These are phyloP conservation scores for Rhododendron simsii DNA, from an alignment of 148 eudicot species.

Conservation along the genomic window DNA sequence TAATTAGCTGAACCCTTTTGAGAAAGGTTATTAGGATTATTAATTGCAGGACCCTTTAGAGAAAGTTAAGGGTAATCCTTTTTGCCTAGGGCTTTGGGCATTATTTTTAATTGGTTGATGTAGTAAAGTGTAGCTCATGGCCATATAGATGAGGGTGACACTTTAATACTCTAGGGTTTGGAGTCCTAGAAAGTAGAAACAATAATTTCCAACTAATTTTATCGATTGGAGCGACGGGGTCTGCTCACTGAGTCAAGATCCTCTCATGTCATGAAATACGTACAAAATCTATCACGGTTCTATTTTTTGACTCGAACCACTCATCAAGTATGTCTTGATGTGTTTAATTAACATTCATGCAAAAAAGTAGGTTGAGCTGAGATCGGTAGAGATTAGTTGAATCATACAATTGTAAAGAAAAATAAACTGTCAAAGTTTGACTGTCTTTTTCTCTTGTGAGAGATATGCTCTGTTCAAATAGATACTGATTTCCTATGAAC, in stretches of 20 bases:
- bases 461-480: too few relatives aligned
- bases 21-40: conserved; percentile 5
- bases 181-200: background rate
- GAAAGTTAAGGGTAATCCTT: background rate
- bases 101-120: background rate
- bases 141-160: background rate
- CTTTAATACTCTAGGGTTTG: background rate
- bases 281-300: too few relatives aligned
- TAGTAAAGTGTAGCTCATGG: background rate
- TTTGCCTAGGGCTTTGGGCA: conserved; percentile 3
- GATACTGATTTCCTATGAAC: background rate
- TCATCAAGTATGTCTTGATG: background rate
- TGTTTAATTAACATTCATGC: background rate
- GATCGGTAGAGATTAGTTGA: background rate
- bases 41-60: background rate
- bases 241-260: background rate
- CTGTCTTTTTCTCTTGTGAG: background rate
- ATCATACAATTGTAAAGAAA: too few relatives aligned
- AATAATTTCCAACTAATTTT: background rate
- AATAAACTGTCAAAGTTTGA: too few relatives aligned
- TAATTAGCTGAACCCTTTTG: conserved; percentile 2
- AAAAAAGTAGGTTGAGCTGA: too few relatives aligned
- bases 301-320: too few relatives aligned
- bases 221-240: background rate
- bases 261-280: background rate